Conservation (phyloP, 2,329 filamentous ascomycete species). For the Dendryphion nanum region DNA sequence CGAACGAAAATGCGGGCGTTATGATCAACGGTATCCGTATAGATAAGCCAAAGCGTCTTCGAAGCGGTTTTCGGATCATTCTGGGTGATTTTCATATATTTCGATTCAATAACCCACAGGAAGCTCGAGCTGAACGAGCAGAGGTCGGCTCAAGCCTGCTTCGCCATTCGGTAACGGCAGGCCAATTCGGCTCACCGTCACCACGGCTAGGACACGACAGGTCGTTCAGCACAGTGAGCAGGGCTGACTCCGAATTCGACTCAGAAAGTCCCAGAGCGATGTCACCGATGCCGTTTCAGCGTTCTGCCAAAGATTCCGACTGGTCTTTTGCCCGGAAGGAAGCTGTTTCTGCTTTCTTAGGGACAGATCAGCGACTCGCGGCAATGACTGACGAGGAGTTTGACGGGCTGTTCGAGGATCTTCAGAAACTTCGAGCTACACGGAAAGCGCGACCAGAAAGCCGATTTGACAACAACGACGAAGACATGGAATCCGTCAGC, state of each 20-base stretch:
- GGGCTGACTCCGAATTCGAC: slow-evolving; percentile 73
- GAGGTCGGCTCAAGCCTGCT: slow-evolving; percentile 75
- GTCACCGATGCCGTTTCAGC: slow-evolving; percentile 68
- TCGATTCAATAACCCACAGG: slow-evolving; percentile 95
- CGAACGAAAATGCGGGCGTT: slow-evolving; percentile 86
- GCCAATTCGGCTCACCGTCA: slow-evolving; percentile 64
- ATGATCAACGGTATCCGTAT: slow-evolving; percentile 97
- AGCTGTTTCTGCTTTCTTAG: slow-evolving; percentile 86
- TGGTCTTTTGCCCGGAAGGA: slow-evolving; percentile 93
- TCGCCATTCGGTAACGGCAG: slow-evolving; percentile 72
- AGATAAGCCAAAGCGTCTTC: slow-evolving; percentile 77
- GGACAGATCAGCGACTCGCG: slow-evolving; percentile 86
- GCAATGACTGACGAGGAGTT: slow-evolving; percentile 91
- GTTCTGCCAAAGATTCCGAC: slow-evolving; percentile 76
- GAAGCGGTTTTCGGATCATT: slow-evolving; percentile 92
- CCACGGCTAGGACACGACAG: slow-evolving; percentile 70
- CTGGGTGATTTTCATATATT: slow-evolving; percentile 98
- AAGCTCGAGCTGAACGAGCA: slow-evolving; percentile 87
- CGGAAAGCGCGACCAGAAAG: slow-evolving; percentile 66
- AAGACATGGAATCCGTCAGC: slow-evolving; percentile 84
- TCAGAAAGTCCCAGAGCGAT: slow-evolving; percentile 70
- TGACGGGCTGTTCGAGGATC: slow-evolving; percentile 88
- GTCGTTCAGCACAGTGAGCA: slow-evolving; percentile 63
- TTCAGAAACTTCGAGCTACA: slow-evolving; percentile 83
- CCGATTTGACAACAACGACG: slow-evolving; percentile 60